phyloP scores from a whole-genome alignment of 2,329 filamentous ascomycete species.

The Fusarium tuaranense region DNA sequence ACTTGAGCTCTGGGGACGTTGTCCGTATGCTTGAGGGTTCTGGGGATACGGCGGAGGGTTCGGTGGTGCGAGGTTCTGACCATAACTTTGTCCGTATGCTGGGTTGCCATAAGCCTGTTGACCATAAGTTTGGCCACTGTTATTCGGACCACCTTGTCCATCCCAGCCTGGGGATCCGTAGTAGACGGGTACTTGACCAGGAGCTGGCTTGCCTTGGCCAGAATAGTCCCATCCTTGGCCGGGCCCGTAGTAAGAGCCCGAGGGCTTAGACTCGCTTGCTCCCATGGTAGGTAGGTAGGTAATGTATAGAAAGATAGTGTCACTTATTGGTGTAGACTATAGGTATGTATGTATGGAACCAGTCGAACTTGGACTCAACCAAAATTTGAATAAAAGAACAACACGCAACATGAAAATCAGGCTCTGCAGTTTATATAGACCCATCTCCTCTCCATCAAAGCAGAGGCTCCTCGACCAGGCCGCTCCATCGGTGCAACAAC shows the following conservation, averaged over 20 bases:
- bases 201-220: not conserved
- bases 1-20: not conserved
- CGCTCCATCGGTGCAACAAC: not conserved
- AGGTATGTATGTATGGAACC: not conserved
- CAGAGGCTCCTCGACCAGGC: not conserved
- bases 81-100: not conserved
- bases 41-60: not conserved
- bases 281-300: slow-evolving; percentile 5
- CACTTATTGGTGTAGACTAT: not conserved
- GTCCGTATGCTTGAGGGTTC: not conserved
- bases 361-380: not conserved
- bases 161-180: not conserved
- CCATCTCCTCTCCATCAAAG: not conserved
- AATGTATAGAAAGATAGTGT: not conserved
- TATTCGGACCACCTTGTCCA: not conserved
- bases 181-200: not conserved
- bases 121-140: not conserved
- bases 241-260: not conserved
- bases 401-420: not conserved
- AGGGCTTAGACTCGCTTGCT: not conserved
- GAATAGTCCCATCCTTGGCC: not conserved
- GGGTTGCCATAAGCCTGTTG: not conserved
- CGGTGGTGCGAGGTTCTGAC: not conserved
- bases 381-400: not conserved
- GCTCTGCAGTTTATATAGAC: not conserved